These are phyloP conservation scores for Arthrobotrys sinensis DNA, from an alignment of 2,329 filamentous ascomycete genomes.

Conservation along the genomic window DNA sequence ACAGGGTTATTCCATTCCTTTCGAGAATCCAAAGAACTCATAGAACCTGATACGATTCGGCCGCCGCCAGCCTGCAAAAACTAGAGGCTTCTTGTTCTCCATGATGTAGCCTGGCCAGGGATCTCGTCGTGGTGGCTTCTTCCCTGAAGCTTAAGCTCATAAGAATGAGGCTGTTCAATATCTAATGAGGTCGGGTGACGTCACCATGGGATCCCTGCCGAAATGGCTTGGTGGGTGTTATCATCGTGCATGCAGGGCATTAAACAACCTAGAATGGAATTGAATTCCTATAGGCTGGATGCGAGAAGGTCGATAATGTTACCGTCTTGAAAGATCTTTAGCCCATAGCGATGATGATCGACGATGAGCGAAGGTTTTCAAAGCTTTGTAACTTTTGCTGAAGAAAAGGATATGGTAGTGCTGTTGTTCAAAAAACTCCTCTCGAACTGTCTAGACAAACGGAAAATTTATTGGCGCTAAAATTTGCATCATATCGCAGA, in stretches of 20 bases:
- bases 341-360: slow-evolving; percentile 39
- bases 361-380: slow-evolving; percentile 28
- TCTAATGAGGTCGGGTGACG: slow-evolving; percentile 50
- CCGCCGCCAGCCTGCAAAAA: slow-evolving; percentile 26
- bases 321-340: slow-evolving; percentile 31
- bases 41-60: slow-evolving; percentile 18
- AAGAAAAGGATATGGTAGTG: slow-evolving; percentile 3
- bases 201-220: slow-evolving; percentile 58
- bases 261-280: slow-evolving; percentile 35
- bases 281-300: slow-evolving; percentile 37
- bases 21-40: slow-evolving; percentile 43
- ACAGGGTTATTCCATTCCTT: slow-evolving; percentile 43
- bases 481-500: slow-evolving; percentile 44
- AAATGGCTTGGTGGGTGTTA: slow-evolving; percentile 56
- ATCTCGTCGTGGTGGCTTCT: slow-evolving; percentile 41
- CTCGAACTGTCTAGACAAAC: slow-evolving; percentile 17
- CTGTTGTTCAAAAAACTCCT: slow-evolving; percentile 29
- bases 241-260: slow-evolving; percentile 61
- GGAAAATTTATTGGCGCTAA: slow-evolving; percentile 22
- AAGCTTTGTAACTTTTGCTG: slow-evolving; percentile 8
- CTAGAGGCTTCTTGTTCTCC: slow-evolving; percentile 29
- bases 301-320: slow-evolving; percentile 25
- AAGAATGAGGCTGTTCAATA: slow-evolving; percentile 56
- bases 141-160: not conserved
- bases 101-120: slow-evolving; percentile 53